Base-by-base conservation (phyloP, 768 basidiomycete species). In the Cystobasidium tubakii region DNA sequence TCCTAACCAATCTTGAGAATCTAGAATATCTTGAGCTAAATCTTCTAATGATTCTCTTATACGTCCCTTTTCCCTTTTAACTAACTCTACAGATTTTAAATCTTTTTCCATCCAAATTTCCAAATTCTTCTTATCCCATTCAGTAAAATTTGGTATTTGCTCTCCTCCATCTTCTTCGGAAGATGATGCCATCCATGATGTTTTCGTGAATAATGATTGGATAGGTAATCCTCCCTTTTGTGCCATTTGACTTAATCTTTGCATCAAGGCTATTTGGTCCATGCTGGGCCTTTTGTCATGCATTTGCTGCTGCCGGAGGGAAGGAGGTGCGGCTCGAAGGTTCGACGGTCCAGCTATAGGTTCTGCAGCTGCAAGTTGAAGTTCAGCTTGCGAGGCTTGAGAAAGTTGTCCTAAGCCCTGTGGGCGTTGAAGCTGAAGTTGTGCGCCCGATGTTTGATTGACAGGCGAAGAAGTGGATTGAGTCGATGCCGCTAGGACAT, bases 1-100 rank as follows among this genome's bases (percentile, higher is more conserved):
- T 1, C 77, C 77, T 3, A 77, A 53, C 77, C 77, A 79, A 65
- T 79, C 78, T 63, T 77, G 76, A 25, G 71, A 73, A 44, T 15
- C 44, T 4, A 67, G 0, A 9, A 72, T 2, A 27, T 77, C 75
- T 19, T 75, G 67, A 0, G 43, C 57, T 6, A 76, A 13, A 1
- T 19, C 57, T 12, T 39, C 29, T 7, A 73, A 27, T 60, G 53
- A 33, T 1, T 10, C 34, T 25, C 29, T 34, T 36, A 46, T 33
- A 19, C 36, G 23, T 42, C 55, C 23, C 43, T 62, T 72, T 42
- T 75, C 74, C 31, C 43, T 36, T 13, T 55, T 34, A 6, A 39
- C 27, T n/a, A 36, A 36, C 13, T 71, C 69, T 12, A 71, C 69
- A 36, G n/a, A 31, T 39, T 43, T 15, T 55, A 71, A 27, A 44